A percentile compares a stretch with the other conserved stretches of the same genome.
phyloP scores from a whole-genome alignment of 2,329 filamentous ascomycete genomes.

The Xylaria sp. region DNA sequence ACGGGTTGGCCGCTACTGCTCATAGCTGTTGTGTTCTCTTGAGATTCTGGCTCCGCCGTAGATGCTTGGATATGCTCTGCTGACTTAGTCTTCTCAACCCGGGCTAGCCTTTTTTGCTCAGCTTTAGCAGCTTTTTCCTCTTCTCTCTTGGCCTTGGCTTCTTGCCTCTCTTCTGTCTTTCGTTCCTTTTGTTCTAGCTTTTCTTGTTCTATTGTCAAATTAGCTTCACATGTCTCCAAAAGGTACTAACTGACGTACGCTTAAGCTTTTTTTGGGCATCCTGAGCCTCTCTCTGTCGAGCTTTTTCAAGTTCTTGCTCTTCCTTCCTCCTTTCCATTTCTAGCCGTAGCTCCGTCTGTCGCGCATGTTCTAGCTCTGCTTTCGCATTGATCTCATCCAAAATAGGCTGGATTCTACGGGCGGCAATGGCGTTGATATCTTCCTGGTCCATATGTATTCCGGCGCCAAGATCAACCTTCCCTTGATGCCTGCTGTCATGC shows the following conservation, averaged over 20 bases:
- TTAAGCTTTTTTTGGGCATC: constrained; percentile 65
- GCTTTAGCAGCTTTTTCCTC: constrained; percentile 63
- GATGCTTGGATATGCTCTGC: constrained; percentile 48
- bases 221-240: constrained; percentile 27
- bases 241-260: constrained; percentile 57
- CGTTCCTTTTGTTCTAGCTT: constrained; percentile 58
- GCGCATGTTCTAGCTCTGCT: constrained; percentile 76
- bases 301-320: constrained; percentile 62
- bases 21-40: constrained; percentile 31
- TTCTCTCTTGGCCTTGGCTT: constrained; percentile 53
- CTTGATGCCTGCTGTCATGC: constrained; percentile 64
- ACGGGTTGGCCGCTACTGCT: constrained; percentile 44
- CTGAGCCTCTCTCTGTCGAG: constrained; percentile 63
- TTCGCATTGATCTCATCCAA: constrained; percentile 85
- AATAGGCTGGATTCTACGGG: constrained; percentile 80
- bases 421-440: constrained; percentile 83
- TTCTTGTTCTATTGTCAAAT: constrained; percentile 55
- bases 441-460: constrained; percentile 82
- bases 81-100: constrained; percentile 65
- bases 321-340: constrained; percentile 74
- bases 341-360: constrained; percentile 68
- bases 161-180: constrained; percentile 62
- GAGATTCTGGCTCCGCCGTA: constrained; percentile 38
- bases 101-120: constrained; percentile 62
- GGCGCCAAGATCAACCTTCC: constrained; percentile 76